Conservation (phyloP, 768 basidiomycete genomes). For the Lactarius pseudohatsudake region DNA sequence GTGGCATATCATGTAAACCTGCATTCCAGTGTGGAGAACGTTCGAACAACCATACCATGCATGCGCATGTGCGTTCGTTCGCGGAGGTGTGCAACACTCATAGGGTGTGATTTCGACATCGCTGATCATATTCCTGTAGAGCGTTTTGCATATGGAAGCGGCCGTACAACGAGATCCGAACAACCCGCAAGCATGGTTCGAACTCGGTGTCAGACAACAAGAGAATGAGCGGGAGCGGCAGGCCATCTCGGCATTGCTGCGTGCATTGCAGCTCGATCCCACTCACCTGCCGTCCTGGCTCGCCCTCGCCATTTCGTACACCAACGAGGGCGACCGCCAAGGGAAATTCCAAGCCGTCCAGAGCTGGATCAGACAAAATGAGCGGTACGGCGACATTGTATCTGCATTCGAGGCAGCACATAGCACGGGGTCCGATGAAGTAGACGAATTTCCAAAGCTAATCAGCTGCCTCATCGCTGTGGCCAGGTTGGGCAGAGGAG, state of each 20-base stretch:
- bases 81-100: conserved; percentile 42
- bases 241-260: conserved; percentile 81
- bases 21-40: conserved; percentile 43
- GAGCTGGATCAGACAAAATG: conserved; percentile 76
- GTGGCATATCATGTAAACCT: too few relatives aligned
- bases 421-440: conserved; percentile 34
- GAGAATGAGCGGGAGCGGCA: conserved; percentile 94
- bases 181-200: conserved; percentile 79
- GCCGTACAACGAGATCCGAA: conserved; percentile 74
- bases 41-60: conserved; percentile 45
- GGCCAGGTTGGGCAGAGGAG: conserved; percentile 71
- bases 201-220: conserved; percentile 95
- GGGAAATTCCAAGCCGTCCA: conserved; percentile 78
- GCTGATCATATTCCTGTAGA: conserved; percentile 46
- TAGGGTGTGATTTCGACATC: background rate
- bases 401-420: conserved; percentile 37
- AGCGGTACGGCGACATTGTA: conserved; percentile 51
- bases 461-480: conserved; percentile 80
- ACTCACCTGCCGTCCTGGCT: conserved; percentile 79
- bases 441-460: conserved; percentile 51
- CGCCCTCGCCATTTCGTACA: conserved; percentile 85
- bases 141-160: conserved; percentile 86
- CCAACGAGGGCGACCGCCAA: conserved; percentile 79
- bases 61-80: conserved; percentile 30
- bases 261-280: conserved; percentile 80